These are phyloP conservation scores for Trichoderma oligosporum DNA, from an alignment of 2,329 filamentous ascomycete species.

Conservation along the genomic window DNA sequence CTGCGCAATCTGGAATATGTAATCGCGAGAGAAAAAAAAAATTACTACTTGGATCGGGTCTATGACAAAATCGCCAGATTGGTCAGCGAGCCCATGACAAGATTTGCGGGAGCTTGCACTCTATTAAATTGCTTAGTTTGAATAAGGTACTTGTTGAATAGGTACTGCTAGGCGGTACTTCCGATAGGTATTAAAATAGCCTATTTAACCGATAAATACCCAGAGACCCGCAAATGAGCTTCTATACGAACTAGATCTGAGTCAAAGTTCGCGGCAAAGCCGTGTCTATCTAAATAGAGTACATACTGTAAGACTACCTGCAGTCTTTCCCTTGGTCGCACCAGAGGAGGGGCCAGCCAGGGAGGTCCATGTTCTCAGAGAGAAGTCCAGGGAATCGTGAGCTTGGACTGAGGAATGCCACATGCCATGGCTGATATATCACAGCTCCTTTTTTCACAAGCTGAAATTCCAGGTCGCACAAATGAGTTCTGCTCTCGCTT, in stretches of 20 bases:
- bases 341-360: too few species aligned
- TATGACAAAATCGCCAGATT: conserved; percentile 19
- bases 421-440: background rate
- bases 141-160: too few species aligned
- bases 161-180: too few species aligned
- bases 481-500: background rate
- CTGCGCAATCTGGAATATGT: conserved; percentile 7
- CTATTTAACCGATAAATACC: conserved; percentile 6
- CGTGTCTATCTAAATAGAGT: too few species aligned
- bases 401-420: conserved; percentile 2
- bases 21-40: conserved; percentile 15
- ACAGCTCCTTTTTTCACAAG: conserved; percentile 8
- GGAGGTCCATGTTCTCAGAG: too few species aligned
- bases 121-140: too few species aligned
- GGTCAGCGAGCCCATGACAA: conserved; percentile 18
- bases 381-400: conserved; percentile 13
- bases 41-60: background rate
- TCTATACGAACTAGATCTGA: background rate
- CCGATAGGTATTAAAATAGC: too few species aligned
- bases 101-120: background rate
- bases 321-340: background rate
- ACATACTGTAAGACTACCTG: too few species aligned
- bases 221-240: background rate
- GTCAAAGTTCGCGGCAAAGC: background rate
- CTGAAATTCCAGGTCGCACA: conserved; percentile 16